Percentiles rank a stretch among this genome's conserved stretches.
Evolutionary conservation across 75 land plant species (phyloP).

Genomic region (Pinus tabuliformis): DNA sequence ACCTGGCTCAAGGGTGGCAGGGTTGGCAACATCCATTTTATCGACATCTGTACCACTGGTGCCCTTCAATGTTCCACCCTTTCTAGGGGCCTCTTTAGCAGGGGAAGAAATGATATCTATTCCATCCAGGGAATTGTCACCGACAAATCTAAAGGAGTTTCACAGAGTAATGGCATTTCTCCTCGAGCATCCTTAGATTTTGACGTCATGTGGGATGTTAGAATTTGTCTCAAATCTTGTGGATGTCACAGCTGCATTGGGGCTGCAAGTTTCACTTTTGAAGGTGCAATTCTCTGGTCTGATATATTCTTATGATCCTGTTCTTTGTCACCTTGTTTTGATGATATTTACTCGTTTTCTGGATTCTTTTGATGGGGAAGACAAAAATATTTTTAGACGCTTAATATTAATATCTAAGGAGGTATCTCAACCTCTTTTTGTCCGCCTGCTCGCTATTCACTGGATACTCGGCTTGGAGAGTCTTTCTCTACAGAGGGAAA

Average conservation of each 20-base stretch:
- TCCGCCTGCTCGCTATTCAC: slow-evolving; percentile 75
- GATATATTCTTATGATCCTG: slow-evolving; percentile 69
- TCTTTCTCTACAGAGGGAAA: slow-evolving; percentile 24
- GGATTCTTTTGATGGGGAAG: slow-evolving; percentile 79
- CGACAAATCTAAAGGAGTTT: slow-evolving; percentile 60
- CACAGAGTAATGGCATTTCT: slow-evolving; percentile 70
- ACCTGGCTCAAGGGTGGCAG: slow-evolving; percentile 4
- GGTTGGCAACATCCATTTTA: slow-evolving; percentile 36
- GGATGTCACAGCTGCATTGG: slow-evolving; percentile 54
- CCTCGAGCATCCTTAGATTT: slow-evolving; percentile 55
- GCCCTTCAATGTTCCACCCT: slow-evolving; percentile 75
- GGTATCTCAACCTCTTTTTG: slow-evolving; percentile 39
- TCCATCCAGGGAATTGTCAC: slow-evolving; percentile 26
- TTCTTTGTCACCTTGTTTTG: slow-evolving; percentile 67
- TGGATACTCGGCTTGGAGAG: slow-evolving; percentile 77
- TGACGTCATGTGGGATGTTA: slow-evolving; percentile 68
- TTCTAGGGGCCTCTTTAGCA: slow-evolving; percentile 17
- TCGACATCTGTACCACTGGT: slow-evolving; percentile 62
- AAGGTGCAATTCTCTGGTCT: slow-evolving; percentile 82
- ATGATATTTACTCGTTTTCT: slow-evolving; percentile 53
- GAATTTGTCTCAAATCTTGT: slow-evolving; percentile 58
- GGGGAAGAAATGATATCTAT: slow-evolving; percentile 15
- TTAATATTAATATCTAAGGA: slow-evolving; percentile 55
- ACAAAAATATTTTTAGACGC: slow-evolving; percentile 46
- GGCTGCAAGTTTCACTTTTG: slow-evolving; percentile 63